phyloP scores from a whole-genome alignment of 2,329 filamentous ascomycete species.

The Incumbomyces delicatus region DNA sequence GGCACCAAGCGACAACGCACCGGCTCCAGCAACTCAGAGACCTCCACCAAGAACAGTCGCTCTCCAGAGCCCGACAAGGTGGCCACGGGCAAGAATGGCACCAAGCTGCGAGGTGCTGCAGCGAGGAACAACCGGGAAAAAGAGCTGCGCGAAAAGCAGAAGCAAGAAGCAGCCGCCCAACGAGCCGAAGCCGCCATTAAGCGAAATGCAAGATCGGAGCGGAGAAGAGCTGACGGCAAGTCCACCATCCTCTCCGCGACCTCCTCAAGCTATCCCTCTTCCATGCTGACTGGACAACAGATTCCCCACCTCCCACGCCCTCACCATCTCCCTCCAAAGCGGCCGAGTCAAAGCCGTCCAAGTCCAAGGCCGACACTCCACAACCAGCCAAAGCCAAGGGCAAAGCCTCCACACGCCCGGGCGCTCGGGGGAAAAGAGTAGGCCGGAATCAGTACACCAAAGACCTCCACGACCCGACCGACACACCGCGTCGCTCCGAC shows the following conservation, averaged over 20 bases:
- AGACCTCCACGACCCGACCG: conserved; percentile 51
- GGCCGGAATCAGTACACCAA: conserved; percentile 77
- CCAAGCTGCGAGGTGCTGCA: conserved; percentile 50
- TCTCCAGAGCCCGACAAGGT: conserved; percentile 19
- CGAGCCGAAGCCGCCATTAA: conserved; percentile 66
- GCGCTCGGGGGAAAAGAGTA: conserved; percentile 56
- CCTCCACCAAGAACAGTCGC: conserved; percentile 41
- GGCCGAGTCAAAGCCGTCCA: conserved; percentile 29
- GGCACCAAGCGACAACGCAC: conserved; percentile 75
- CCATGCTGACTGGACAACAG: conserved; percentile 30
- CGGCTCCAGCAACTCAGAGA: conserved; percentile 60
- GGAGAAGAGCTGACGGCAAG: conserved; percentile 70
- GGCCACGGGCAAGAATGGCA: conserved; percentile 31
- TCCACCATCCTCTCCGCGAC: background rate
- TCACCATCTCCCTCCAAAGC: conserved; percentile 44
- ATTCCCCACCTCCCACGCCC: conserved; percentile 62
- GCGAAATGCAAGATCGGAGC: conserved; percentile 71
- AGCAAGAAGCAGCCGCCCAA: conserved; percentile 61
- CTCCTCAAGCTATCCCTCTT: too few relatives aligned
- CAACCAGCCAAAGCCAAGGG: conserved; percentile 34
- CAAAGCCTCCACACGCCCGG: conserved; percentile 55
- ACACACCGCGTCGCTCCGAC: conserved; percentile 23
- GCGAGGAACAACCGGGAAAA: conserved; percentile 45
- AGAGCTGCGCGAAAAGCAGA: conserved; percentile 39
- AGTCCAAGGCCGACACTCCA: conserved; percentile 34